A percentile compares a stretch with the other conserved stretches of the same genome.
phyloP scores from a whole-genome alignment of 345 rosid species.

The Syzygium jambos region DNA sequence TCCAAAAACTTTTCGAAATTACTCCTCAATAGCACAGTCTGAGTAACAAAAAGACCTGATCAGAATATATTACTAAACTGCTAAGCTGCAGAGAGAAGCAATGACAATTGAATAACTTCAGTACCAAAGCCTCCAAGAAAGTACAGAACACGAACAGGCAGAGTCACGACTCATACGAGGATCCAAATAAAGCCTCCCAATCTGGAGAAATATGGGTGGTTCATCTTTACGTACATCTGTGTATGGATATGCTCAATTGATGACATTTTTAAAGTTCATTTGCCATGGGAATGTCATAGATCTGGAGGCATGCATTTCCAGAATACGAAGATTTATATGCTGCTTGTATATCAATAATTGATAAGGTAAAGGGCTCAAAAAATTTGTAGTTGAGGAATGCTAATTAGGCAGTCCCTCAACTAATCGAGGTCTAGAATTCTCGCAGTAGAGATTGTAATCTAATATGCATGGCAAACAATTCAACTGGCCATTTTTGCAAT shows the following conservation, averaged over 20 bases:
- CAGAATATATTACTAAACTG: neutral
- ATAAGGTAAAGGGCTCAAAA: neutral
- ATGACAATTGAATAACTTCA: neutral
- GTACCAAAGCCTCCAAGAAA: neutral
- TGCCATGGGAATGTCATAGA: neutral
- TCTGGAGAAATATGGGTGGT: neutral
- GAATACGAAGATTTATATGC: neutral
- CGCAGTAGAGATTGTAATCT: neutral
- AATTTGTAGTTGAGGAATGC: neutral
- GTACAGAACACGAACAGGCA: neutral
- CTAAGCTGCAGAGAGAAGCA: neutral
- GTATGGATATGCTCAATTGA: rapidly evolving
- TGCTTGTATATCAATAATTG: neutral
- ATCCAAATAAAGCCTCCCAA: neutral
- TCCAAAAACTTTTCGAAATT: conserved; percentile 30
- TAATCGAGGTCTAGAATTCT: neutral
- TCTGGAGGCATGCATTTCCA: neutral
- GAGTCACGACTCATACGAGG: neutral
- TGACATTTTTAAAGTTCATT: neutral
- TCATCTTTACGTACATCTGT: neutral
- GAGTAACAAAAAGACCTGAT: neutral
- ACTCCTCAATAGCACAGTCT: conserved; percentile 5
- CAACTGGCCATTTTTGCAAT: neutral
- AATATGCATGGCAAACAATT: neutral
- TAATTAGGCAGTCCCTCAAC: neutral